Conservation (phyloP, 805 yeast genomes). For the Candida quercuum region DNA sequence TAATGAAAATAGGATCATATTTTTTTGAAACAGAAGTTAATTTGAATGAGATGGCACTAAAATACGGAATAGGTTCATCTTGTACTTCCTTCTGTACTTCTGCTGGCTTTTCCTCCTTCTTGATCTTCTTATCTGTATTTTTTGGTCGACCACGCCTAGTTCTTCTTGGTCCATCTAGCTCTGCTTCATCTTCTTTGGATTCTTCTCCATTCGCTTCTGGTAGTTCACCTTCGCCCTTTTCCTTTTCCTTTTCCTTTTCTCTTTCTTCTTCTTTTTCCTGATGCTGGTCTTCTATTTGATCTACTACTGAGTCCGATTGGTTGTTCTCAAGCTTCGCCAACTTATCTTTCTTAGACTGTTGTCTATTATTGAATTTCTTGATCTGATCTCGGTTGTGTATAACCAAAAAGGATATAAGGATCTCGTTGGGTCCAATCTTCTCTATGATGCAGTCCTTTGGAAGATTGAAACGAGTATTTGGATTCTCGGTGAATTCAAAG, state of each 20-base stretch:
- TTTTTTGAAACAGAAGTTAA: conserved; percentile 61
- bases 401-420: conserved; percentile 32
- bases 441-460: conserved; percentile 80
- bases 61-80: conserved; percentile 33
- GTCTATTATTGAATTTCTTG: conserved; percentile 18
- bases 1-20: conserved; percentile 55
- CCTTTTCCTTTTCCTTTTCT: conserved; percentile 21
- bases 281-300: no score
- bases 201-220: conserved; percentile 21
- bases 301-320: no score
- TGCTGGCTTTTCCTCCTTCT: conserved; percentile 16
- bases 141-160: conserved; percentile 7
- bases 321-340: conserved; percentile 19
- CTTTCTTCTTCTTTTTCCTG: conserved; percentile 23
- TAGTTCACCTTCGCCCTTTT: conserved; percentile 21
- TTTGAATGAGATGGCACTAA: conserved; percentile 61
- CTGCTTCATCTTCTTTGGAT: conserved; percentile 13
- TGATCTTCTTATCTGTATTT: conserved; percentile 8
- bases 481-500: conserved; percentile 79
- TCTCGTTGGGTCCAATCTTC: conserved; percentile 31
- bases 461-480: conserved; percentile 64
- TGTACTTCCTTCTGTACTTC: conserved; percentile 17
- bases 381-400: conserved; percentile 23
- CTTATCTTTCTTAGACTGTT: conserved; percentile 14
- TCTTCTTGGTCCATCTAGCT: conserved; percentile 32